These are phyloP conservation scores for Tilletia indica DNA, from an alignment of 1,284 basidiomycete species.

Conservation along the genomic window DNA sequence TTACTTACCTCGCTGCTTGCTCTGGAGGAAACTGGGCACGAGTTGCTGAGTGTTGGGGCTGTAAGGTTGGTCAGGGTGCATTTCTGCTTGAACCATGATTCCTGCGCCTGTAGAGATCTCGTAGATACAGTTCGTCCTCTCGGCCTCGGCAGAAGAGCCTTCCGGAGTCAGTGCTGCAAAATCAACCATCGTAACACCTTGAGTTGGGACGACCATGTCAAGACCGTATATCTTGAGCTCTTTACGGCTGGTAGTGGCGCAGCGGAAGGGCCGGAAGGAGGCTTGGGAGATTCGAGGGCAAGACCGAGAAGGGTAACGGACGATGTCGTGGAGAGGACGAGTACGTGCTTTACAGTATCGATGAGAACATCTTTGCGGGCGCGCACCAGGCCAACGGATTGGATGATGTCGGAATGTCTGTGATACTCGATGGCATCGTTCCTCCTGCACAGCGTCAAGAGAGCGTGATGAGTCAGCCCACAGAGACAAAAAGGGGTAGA, in stretches of 20 bases:
- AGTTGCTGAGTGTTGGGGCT: conserved; percentile 57
- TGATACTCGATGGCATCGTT: conserved; percentile 83
- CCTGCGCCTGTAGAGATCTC: conserved; percentile 88
- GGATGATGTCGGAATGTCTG: conserved; percentile 83
- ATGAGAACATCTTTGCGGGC: conserved; percentile 71
- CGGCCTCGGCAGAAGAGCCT: conserved; percentile 82
- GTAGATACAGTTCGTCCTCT: conserved; percentile 82
- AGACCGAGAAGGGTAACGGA: conserved; percentile 83
- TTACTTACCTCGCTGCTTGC: conserved; percentile 65
- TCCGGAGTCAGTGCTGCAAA: conserved; percentile 77
- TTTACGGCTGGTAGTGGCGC: conserved; percentile 58
- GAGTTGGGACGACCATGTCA: conserved; percentile 74
- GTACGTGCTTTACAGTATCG: conserved; percentile 82
- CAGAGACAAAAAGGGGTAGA: background rate
- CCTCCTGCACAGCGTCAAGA: conserved; percentile 13
- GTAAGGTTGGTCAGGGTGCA: conserved; percentile 71
- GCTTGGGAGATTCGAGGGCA: conserved; percentile 57
- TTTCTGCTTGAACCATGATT: conserved; percentile 86
- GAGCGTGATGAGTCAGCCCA: conserved; percentile 13
- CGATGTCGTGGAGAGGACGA: conserved; percentile 84
- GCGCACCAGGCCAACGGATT: conserved; percentile 60
- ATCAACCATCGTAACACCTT: conserved; percentile 72
- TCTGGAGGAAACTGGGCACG: conserved; percentile 54
- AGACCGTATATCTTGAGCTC: conserved; percentile 88
- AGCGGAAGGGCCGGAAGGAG: conserved; percentile 16